These are phyloP conservation scores for Suillus occidentalis DNA, from an alignment of 768 basidiomycete genomes.

Conservation along the genomic window DNA sequence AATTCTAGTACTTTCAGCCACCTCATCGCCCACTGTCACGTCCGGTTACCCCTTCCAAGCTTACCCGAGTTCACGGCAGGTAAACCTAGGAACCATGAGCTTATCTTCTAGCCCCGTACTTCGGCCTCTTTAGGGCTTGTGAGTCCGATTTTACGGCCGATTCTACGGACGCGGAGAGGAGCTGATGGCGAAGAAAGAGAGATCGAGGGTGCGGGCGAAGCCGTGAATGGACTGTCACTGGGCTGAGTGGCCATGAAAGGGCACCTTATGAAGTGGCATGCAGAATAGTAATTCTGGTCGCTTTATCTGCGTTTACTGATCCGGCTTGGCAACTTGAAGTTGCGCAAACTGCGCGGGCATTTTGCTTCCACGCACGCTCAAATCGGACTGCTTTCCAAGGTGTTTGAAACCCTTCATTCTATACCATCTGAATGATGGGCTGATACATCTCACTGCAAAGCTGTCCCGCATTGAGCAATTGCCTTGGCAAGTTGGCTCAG, in stretches of 20 bases:
- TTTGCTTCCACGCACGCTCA: background rate
- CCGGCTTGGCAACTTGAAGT: background rate
- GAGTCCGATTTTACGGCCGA: constrained; percentile 74
- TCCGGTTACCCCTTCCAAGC: constrained; percentile 45
- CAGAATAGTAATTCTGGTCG: background rate
- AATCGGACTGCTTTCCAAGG: background rate
- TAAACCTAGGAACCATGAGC: constrained; percentile 44
- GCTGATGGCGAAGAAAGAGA: constrained; percentile 65
- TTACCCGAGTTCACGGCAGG: constrained; percentile 36
- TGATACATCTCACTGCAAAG: too few relatives aligned
- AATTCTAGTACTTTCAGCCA: constrained; percentile 52
- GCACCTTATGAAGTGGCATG: background rate
- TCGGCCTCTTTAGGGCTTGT: constrained; percentile 69
- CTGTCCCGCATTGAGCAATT: background rate
- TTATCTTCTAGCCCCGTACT: constrained; percentile 76
- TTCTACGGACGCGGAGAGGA: constrained; percentile 52
- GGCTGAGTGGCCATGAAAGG: constrained; percentile 4
- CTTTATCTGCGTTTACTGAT: background rate
- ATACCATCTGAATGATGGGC: background rate
- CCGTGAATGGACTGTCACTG: constrained; percentile 62
- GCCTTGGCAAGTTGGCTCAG: background rate
- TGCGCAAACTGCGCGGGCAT: background rate
- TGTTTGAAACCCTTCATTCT: background rate
- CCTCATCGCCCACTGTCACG: constrained; percentile 73
- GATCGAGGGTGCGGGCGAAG: constrained; percentile 78